phyloP scores from a whole-genome alignment of 2,329 filamentous ascomycete species.

The Aspergillus fumigatiaffinis region DNA sequence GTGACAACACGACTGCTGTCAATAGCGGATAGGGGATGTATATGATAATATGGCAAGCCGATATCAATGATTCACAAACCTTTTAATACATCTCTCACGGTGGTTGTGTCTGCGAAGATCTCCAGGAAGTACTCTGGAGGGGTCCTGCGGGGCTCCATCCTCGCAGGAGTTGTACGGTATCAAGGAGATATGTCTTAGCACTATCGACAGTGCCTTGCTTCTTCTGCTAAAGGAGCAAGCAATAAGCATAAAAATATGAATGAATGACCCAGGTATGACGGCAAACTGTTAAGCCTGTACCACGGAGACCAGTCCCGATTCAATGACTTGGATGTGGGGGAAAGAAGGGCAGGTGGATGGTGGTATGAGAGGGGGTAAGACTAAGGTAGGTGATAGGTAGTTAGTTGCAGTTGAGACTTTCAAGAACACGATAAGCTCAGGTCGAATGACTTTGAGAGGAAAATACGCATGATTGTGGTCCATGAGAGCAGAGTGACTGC shows the following conservation, averaged over 20 bases:
- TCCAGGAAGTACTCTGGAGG: conserved; percentile 90
- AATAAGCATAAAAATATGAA: neutral
- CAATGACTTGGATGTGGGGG: conserved; percentile 7
- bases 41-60: neutral
- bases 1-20: neutral
- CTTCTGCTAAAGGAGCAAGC: neutral
- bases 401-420: neutral
- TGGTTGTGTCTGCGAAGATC: conserved; percentile 84
- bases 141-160: conserved; percentile 60
- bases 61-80: conserved; percentile 49
- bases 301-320: conserved; percentile 7
- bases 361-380: conserved; percentile 1
- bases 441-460: neutral
- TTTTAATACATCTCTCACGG: conserved; percentile 88
- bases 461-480: neutral
- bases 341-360: neutral
- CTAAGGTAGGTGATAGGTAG: neutral
- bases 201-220: neutral
- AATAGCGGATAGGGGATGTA: neutral
- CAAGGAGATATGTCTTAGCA: neutral
- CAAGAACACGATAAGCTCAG: neutral
- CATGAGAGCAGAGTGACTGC: neutral
- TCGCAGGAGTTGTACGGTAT: conserved; percentile 10
- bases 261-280: conserved; percentile 18
- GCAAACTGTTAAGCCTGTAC: conserved; percentile 12